Base-by-base conservation (phyloP, 2,329 filamentous ascomycete genomes). In the Ciborinia camelliae region DNA sequence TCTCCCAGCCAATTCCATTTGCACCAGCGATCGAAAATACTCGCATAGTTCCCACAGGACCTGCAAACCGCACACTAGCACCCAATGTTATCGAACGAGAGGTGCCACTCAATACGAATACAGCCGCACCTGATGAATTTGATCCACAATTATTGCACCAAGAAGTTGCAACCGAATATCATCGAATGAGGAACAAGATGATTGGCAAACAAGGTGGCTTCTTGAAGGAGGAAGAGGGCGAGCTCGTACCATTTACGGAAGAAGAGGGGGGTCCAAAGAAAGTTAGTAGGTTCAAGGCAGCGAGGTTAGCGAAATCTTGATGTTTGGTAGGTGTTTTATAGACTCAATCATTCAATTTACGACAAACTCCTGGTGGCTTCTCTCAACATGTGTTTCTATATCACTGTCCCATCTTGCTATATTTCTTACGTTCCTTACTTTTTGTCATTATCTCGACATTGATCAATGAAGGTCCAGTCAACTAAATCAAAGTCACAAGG, bases 161-260 rank as follows among this genome's bases (percentile, higher is more conserved):
- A 68, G 90, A 96, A 75, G 87, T 96, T 18, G 88, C 90, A 9
- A 85, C 86, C 45, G 90, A 96, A 73, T 96, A 96, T 76, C 90
- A 96, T 75, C 87, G 86, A 52, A 82, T 91, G 76, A 89, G 94
- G 26, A 96, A 93, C 74, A 86, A 85, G 72, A 88, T 96, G 77
- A 92, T 97, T 62, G 86, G 92, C 70, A 84, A 87, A 71, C 86
- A 95, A 71, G 92, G 92, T 60, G 92, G 92, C 3, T 96, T 97
- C 75, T 79, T 90, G 71, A 84, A 86, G 65, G 85, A 92, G 70
- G 86, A 90, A 66, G 81, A 85, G 61, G 84, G 82, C 53, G 79
- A 84, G 23, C 84, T 87, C 54, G 83, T 90, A 61, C 85, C 89
- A 1, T 80, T 92, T 52, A 87, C 88, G 62, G 75, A 92, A 71